Evolutionary conservation across 2,329 filamentous ascomycete genomes (phyloP).

Genomic region (Myriosclerotinia scirpicola): DNA sequence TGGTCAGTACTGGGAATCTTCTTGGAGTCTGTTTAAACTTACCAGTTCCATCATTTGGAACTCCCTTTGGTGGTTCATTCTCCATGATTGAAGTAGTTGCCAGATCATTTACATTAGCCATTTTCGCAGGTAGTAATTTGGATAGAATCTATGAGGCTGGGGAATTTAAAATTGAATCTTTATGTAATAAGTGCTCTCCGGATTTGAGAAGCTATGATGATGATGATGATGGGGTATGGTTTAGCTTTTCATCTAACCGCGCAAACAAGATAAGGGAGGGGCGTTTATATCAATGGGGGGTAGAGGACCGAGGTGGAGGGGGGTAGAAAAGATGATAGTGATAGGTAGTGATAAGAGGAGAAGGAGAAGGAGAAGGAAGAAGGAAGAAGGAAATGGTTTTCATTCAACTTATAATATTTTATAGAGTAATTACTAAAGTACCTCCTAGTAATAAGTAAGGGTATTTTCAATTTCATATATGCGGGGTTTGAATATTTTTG

Average conservation of each 20-base stretch:
- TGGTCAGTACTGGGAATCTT: constrained; percentile 28
- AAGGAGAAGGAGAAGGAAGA: too few species aligned
- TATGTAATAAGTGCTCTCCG: constrained; percentile 4
- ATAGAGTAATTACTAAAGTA: too few species aligned
- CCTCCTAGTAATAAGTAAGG: too few species aligned
- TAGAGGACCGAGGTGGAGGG: too few species aligned
- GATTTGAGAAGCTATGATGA: constrained; percentile 20
- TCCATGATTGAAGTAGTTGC: constrained; percentile 36
- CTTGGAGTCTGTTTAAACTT: constrained; percentile 33
- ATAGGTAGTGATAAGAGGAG: too few species aligned
- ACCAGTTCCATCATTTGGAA: constrained; percentile 74
- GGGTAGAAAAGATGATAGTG: too few species aligned
- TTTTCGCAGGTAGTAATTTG: constrained; percentile 28
- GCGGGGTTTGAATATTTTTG: too few species aligned
- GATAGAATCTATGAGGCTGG: constrained; percentile 3
- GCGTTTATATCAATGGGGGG: not conserved
- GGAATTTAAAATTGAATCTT: constrained; percentile 2
- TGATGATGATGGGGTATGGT: constrained; percentile 17
- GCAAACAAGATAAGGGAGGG: constrained; percentile 11
- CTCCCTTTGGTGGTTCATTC: constrained; percentile 48
- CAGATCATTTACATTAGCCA: constrained; percentile 37
- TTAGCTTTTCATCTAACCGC: constrained; percentile 16
- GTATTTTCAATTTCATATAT: too few species aligned
- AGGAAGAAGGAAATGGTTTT: too few species aligned
- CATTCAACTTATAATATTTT: too few species aligned